phyloP scores from a whole-genome alignment of 2,329 filamentous ascomycete genomes.

The Aureobasidium sp. region DNA sequence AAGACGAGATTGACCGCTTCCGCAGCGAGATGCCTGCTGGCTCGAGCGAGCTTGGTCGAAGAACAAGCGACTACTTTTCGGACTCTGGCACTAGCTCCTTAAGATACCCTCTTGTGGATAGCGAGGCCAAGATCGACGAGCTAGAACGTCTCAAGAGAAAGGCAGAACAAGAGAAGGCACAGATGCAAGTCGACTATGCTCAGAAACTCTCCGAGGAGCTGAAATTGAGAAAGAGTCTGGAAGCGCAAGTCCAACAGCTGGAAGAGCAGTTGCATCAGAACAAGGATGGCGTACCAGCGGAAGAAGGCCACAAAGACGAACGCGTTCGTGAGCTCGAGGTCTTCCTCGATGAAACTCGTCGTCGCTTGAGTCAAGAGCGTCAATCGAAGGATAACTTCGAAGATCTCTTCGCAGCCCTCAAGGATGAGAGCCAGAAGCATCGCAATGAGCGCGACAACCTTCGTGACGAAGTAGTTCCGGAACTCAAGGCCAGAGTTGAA shows the following conservation, averaged over 20 bases:
- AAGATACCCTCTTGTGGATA: conserved; percentile 61
- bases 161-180: conserved; percentile 85
- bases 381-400: conserved; percentile 89
- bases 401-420: conserved; percentile 77
- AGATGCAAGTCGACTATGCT: conserved; percentile 75
- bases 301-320: conserved; percentile 39
- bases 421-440: conserved; percentile 71
- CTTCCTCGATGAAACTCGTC: conserved; percentile 72
- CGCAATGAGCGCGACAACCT: conserved; percentile 88
- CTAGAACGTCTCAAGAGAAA: conserved; percentile 75
- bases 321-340: conserved; percentile 71
- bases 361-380: conserved; percentile 76
- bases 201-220: conserved; percentile 85
- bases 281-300: conserved; percentile 20
- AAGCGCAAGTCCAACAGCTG: conserved; percentile 75
- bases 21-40: conserved; percentile 63
- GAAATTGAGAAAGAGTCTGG: conserved; percentile 63
- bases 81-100: conserved; percentile 87
- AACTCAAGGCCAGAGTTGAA: conserved; percentile 67
- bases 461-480: conserved; percentile 77
- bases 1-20: conserved; percentile 83
- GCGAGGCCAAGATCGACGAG: conserved; percentile 55
- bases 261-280: conserved; percentile 63
- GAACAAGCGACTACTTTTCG: conserved; percentile 96
- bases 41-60: conserved; percentile 51